Conservation (phyloP, 495 filamentous ascomycete species). For the Chlorociboria aeruginascens region DNA sequence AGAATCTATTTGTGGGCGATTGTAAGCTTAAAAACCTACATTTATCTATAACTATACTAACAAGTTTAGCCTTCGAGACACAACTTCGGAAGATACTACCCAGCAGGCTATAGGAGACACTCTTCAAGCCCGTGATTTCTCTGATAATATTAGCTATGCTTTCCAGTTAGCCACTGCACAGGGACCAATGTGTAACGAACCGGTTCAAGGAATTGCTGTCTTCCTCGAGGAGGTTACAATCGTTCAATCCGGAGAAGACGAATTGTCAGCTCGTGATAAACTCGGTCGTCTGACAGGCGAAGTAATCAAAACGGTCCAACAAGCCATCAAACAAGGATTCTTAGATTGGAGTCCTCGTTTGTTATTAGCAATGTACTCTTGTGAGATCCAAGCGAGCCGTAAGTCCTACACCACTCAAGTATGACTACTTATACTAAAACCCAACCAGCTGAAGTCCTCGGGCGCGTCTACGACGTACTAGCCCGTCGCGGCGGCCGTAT, state of each 20-base stretch:
- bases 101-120: slow-evolving; percentile 29
- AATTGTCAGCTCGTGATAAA: slow-evolving; percentile 41
- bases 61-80: slow-evolving; percentile 18
- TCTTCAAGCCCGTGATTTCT: slow-evolving; percentile 60
- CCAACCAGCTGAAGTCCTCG: slow-evolving; percentile 72
- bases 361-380: slow-evolving; percentile 95
- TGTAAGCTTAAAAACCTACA: slow-evolving; percentile 37
- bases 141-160: slow-evolving; percentile 81
- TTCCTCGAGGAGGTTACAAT: slow-evolving; percentile 74
- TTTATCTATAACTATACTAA: slow-evolving; percentile 9
- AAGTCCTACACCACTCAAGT: slow-evolving; percentile 22
- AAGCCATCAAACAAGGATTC: slow-evolving; percentile 78
- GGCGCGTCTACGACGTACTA: slow-evolving; percentile 86
- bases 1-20: slow-evolving; percentile 58
- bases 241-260: slow-evolving; percentile 36
- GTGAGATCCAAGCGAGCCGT: slow-evolving; percentile 94
- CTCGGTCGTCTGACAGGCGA: slow-evolving; percentile 83
- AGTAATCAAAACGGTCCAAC: slow-evolving; percentile 74
- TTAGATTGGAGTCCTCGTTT: slow-evolving; percentile 91
- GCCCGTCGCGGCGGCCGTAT: slow-evolving; percentile 85
- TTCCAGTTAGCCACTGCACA: slow-evolving; percentile 89
- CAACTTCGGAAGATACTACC: slow-evolving; percentile 1
- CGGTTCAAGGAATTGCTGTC: slow-evolving; percentile 85
- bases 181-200: slow-evolving; percentile 87
- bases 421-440: not conserved